Percentiles rank a stretch among this genome's conserved stretches.
These are phyloP conservation scores for Backusella tarrabulga DNA, from an alignment of 192 early-diverging fungal species.

Conservation along the genomic window DNA sequence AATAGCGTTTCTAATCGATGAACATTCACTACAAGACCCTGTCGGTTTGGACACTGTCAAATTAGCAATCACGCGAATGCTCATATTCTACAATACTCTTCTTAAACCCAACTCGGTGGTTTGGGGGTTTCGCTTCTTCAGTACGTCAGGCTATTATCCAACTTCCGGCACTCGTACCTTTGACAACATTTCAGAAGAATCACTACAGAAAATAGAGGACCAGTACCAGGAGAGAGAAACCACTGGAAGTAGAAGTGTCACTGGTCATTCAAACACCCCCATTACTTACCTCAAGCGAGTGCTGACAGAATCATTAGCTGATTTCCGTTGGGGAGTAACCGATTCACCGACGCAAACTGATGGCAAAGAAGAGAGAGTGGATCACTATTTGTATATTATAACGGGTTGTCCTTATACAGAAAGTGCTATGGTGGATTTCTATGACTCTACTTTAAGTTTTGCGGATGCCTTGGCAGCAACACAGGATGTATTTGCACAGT, in stretches of 20 bases:
- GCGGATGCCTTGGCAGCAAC: neutral
- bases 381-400: neutral
- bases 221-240: neutral
- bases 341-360: neutral
- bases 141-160: neutral
- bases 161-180: neutral
- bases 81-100: neutral
- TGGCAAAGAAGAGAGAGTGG: neutral
- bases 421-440: neutral
- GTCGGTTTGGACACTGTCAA: neutral
- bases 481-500: neutral
- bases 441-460: neutral
- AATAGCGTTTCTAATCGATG: neutral
- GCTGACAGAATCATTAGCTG: neutral
- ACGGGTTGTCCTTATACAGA: neutral
- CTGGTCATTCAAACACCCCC: neutral
- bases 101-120: neutral
- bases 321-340: neutral
- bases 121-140: neutral
- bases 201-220: neutral
- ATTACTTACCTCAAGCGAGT: neutral
- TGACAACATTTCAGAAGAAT: neutral
- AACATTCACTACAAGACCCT: neutral
- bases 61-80: neutral
- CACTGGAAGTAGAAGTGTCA: neutral